These are phyloP conservation scores for Colletotrichum siamense DNA, from an alignment of 2,329 filamentous ascomycete species.

Conservation along the genomic window DNA sequence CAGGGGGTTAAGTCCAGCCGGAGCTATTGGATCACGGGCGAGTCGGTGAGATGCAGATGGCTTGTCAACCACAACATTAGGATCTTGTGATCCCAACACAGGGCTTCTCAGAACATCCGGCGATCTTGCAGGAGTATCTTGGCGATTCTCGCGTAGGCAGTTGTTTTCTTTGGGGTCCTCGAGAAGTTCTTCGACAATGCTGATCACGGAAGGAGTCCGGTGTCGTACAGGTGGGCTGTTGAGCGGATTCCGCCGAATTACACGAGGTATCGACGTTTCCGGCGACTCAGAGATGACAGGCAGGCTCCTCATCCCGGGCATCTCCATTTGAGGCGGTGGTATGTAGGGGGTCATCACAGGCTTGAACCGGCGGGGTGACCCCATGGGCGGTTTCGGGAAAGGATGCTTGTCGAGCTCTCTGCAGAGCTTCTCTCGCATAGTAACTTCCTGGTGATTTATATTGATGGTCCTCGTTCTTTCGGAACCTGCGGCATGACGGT, in stretches of 20 bases:
- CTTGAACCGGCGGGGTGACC: conserved; percentile 6
- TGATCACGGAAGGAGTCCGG: background rate
- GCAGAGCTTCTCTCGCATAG: conserved; percentile 8
- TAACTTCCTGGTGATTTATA: conserved; percentile 7
- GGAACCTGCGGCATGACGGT: background rate
- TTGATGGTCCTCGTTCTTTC: conserved; percentile 2
- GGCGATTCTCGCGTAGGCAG: background rate
- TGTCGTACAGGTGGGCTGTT: background rate
- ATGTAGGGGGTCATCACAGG: background rate
- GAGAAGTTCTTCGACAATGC: background rate
- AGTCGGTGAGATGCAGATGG: conserved; percentile 1
- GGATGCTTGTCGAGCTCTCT: background rate
- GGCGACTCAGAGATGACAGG: background rate
- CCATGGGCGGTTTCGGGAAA: background rate
- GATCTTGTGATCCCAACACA: background rate
- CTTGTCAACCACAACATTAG: background rate
- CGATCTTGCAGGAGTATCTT: conserved; percentile 11
- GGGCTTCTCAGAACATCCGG: conserved; percentile 5
- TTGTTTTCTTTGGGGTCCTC: background rate
- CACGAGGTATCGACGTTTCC: background rate
- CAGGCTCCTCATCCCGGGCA: background rate
- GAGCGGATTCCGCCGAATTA: background rate
- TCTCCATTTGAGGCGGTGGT: conserved; percentile 1
- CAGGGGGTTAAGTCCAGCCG: background rate
- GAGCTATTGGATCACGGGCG: background rate